Evolutionary conservation across 768 basidiomycete species (phyloP).

Genomic region (Antrodiella citrinella): DNA sequence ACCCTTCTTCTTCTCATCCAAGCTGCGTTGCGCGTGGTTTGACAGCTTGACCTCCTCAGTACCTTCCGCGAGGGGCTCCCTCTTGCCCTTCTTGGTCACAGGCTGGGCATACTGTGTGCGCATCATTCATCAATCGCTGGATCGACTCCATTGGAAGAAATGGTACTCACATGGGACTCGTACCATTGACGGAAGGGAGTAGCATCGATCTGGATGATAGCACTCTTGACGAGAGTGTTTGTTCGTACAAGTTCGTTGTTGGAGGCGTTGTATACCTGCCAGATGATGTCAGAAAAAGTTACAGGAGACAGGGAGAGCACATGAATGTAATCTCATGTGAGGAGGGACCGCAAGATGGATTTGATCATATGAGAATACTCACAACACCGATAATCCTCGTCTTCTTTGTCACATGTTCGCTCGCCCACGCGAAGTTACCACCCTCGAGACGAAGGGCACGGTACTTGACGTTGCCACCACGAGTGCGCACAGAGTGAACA

Average conservation of each 20-base stretch:
- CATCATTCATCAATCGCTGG: too few relatives aligned
- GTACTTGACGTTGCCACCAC: conserved; percentile 93
- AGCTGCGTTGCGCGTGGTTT: conserved; percentile 78
- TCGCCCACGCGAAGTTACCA: conserved; percentile 99
- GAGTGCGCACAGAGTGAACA: conserved; percentile 88
- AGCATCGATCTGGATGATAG: conserved; percentile 96
- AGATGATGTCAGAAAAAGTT: conserved; percentile 3
- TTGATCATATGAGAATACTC: conserved; percentile 27
- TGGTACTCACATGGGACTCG: conserved; percentile 80
- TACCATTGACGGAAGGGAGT: conserved; percentile 99
- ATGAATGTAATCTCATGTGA: background rate
- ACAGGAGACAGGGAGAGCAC: background rate
- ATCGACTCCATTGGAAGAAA: conserved; percentile 3
- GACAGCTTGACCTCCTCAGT: conserved; percentile 71
- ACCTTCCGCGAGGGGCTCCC: conserved; percentile 45
- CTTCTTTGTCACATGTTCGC: conserved; percentile 90
- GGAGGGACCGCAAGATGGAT: too few relatives aligned
- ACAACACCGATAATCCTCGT: conserved; percentile 95
- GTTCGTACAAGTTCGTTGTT: conserved; percentile 99
- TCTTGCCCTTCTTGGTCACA: conserved; percentile 86
- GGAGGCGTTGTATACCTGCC: conserved; percentile 95
- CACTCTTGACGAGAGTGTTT: conserved; percentile 96
- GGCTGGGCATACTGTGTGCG: conserved; percentile 81
- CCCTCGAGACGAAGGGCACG: conserved; percentile 93
- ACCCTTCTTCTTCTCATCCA: conserved; percentile 93